Conservation (phyloP, 208 protist species). For the Phytomonas francai region DNA sequence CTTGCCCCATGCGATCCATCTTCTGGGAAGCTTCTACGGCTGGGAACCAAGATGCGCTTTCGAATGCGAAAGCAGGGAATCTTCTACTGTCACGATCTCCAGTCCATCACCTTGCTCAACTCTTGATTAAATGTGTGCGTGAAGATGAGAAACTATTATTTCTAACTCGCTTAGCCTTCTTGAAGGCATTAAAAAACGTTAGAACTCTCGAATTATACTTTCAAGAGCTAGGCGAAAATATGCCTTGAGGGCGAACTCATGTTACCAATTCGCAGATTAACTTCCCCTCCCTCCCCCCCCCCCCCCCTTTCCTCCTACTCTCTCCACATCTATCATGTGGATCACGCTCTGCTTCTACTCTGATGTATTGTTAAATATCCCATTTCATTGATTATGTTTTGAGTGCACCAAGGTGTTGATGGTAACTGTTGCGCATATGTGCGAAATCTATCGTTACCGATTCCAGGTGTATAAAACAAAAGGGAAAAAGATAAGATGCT, state of each 20-base stretch:
- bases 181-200: background rate
- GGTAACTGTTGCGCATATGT: background rate
- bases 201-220: background rate
- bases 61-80: background rate
- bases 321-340: background rate
- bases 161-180: background rate
- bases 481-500: background rate
- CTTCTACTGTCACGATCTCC: background rate
- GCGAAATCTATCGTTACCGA: background rate
- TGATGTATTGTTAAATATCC: background rate
- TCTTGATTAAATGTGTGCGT: background rate
- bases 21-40: background rate
- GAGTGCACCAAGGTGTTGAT: background rate
- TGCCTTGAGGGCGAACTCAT: background rate
- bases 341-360: background rate
- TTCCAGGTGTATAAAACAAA: background rate
- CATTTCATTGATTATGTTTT: background rate
- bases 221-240: background rate
- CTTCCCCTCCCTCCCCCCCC: background rate
- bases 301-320: background rate
- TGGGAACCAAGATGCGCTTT: background rate
- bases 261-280: background rate
- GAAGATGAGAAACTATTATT: background rate
- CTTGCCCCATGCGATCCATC: background rate
- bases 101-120: background rate